Conservation (phyloP, 371 early-diverging fungal genomes). For the Syncephalis plumigaleata region DNA sequence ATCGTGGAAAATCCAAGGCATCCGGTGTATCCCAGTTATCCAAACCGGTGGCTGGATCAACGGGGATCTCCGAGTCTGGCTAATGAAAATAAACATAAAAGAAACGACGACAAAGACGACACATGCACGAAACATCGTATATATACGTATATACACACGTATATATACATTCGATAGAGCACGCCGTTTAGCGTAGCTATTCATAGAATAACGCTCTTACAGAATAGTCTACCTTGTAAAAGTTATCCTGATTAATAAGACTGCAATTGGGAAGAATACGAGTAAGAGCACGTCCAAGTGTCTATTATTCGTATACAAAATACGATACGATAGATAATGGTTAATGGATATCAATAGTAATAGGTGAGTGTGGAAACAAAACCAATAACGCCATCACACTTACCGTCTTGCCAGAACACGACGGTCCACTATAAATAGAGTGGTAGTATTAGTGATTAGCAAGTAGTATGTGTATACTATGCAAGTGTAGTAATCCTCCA, state of each 20-base stretch:
- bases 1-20: constrained; percentile 38
- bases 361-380: neutral
- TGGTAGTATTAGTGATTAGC: neutral
- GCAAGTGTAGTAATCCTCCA: constrained; percentile 3
- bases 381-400: neutral
- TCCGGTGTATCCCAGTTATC: constrained; percentile 79
- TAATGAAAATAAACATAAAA: constrained; percentile 2
- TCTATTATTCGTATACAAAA: constrained; percentile 19
- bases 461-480: constrained; percentile 1
- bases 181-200: neutral
- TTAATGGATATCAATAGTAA: neutral
- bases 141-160: neutral
- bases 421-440: constrained; percentile 22
- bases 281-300: constrained; percentile 32
- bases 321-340: neutral
- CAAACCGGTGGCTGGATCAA: constrained; percentile 33
- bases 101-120: neutral
- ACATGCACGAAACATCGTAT: neutral
- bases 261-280: constrained; percentile 34
- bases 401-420: constrained; percentile 48
- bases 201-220: neutral
- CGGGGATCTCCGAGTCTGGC: constrained; percentile 45
- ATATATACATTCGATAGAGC: too few relatives aligned
- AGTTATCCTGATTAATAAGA: constrained; percentile 71
- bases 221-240: constrained; percentile 33